Base-by-base conservation (phyloP, 2,329 filamentous ascomycete species). In the Ilyonectria mors-panacis region DNA sequence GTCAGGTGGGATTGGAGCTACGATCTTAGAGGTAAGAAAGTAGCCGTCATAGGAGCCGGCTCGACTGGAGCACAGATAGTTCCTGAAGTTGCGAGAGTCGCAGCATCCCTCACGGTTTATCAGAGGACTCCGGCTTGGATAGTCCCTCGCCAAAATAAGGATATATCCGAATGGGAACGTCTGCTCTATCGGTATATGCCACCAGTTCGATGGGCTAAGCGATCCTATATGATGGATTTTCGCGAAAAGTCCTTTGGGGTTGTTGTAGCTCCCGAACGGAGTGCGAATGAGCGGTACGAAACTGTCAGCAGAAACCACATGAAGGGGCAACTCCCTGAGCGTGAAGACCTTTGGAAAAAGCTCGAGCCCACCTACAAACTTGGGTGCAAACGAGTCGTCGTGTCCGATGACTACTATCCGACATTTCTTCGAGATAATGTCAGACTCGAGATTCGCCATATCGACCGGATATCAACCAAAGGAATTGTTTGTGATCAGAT, bases 331-430 rank as follows among this genome's bases (percentile, higher is more conserved):
- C 26, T 55, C 51, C 51, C 51, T n/a, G 19, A 39, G 6, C 51
- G n/a, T 9, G 19, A 23, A 4, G 28, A 35, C 51, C 51, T 55
- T 23, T 39, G 51, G 51, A 30, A 55, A 19, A 55, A 55, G 28
- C 51, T 55, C 26, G 28, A 23, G 26, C 51, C 51, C 28, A 55
- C 19, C 10, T 55, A 55, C 28, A 35, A 19, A 19, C 26, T 39
- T 35, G 51, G 51, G 28, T 55, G 51, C 51, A 55, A 55, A 30
- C 51, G 51, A 10, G 28, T 55, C 28, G n/a, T 55, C n/a, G n/a
- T 55, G n/a, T 37, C 28, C n/a, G 51, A 55, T 30, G 51, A 55
- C 33, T 55, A 55, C 51, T 55, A 35, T 39, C 51, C 51, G 51
- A 55, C 28, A 35, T 30, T 55, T 39, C n/a, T 35, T 55, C 26